Evolutionary conservation across 495 filamentous ascomycete species (phyloP).

Genomic region (Tuber magnatum): DNA sequence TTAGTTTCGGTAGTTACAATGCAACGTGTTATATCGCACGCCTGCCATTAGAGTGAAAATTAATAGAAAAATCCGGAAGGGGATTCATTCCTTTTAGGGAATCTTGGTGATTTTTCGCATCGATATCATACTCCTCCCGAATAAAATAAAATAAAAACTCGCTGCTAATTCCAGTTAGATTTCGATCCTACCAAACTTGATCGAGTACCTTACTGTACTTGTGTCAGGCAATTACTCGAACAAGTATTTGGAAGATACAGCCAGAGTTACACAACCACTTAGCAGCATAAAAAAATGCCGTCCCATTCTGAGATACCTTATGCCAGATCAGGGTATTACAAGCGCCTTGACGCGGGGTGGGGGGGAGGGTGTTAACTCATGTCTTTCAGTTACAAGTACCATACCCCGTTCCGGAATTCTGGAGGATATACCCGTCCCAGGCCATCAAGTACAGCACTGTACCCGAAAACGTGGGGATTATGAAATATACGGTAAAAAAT

Average conservation of each 20-base stretch:
- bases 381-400: not conserved
- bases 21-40: not conserved
- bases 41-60: not conserved
- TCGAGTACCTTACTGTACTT: not conserved
- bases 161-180: not conserved
- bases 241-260: too few relatives aligned
- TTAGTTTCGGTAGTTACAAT: not conserved
- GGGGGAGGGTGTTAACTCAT: not conserved
- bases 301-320: too few relatives aligned
- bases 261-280: too few relatives aligned
- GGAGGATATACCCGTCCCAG: not conserved
- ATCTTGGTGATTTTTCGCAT: not conserved
- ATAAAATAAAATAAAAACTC: too few relatives aligned
- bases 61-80: not conserved
- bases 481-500: too few relatives aligned
- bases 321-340: not conserved
- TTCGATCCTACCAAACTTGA: not conserved
- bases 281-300: too few relatives aligned
- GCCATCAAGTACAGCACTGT: too few relatives aligned
- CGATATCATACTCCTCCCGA: too few relatives aligned
- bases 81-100: not conserved
- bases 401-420: not conserved
- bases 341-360: not conserved
- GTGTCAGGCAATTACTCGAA: too few relatives aligned
- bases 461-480: too few relatives aligned